Conservation (phyloP, 176 grass and related monocot genomes). For the Stipa capillata region DNA sequence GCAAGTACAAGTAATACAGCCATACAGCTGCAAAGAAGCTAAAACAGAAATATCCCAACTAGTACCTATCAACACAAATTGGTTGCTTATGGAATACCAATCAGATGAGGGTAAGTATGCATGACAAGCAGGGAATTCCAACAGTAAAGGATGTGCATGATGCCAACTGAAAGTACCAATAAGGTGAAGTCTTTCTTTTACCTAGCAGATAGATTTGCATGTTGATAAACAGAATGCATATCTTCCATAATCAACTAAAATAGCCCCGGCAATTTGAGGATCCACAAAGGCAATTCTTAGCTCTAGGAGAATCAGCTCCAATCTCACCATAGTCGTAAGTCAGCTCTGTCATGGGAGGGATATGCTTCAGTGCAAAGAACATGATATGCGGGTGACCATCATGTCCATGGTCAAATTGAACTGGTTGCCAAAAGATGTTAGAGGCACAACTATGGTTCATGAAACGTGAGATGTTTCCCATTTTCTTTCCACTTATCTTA, state of each 20-base stretch:
- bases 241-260: conserved; percentile 42
- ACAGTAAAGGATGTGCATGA: background rate
- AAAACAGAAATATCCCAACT: background rate
- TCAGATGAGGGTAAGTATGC: background rate
- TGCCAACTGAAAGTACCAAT: background rate
- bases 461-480: conserved; percentile 73
- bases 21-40: background rate
- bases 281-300: conserved; percentile 74
- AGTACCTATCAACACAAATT: background rate
- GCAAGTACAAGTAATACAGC: background rate
- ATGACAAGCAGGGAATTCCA: background rate
- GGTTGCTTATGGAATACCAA: background rate
- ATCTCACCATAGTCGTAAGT: conserved; percentile 75
- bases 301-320: conserved; percentile 26
- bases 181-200: background rate
- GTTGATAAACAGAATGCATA: conserved; percentile 4
- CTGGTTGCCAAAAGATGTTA: conserved; percentile 83
- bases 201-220: conserved; percentile 12
- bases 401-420: conserved; percentile 79
- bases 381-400: conserved; percentile 67
- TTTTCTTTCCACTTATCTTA: conserved; percentile 77
- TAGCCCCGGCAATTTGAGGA: conserved; percentile 59
- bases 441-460: conserved; percentile 89
- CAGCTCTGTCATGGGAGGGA: conserved; percentile 92
- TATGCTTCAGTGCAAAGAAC: conserved; percentile 94